Conservation (phyloP, 768 basidiomycete genomes). For the Pholiota conissans region DNA sequence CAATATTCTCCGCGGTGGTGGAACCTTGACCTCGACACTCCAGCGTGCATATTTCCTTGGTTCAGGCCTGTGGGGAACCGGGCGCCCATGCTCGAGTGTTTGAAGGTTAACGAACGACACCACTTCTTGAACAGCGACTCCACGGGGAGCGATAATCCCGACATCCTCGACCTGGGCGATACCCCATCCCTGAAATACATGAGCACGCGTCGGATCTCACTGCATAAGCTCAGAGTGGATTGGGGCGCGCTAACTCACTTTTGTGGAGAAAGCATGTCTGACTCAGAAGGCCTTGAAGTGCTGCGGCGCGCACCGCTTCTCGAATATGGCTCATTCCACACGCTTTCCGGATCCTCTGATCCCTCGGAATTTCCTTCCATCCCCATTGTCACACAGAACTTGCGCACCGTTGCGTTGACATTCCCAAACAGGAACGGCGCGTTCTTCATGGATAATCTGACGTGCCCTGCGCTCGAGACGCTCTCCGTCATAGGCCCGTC, state of each 20-base stretch:
- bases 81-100: background rate
- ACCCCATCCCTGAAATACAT: slow-evolving; percentile 1
- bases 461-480: background rate
- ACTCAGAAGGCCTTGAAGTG: background rate
- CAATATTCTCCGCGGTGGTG: slow-evolving; percentile 4
- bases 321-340: background rate
- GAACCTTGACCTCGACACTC: background rate
- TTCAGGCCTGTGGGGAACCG: background rate
- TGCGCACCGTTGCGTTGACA: background rate
- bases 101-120: background rate
- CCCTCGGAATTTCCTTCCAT: background rate
- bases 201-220: background rate
- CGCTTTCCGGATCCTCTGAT: background rate
- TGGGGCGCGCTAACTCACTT: background rate
- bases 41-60: slow-evolving; percentile 1
- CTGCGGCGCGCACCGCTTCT: background rate
- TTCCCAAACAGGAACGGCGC: background rate
- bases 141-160: background rate
- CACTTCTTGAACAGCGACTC: background rate
- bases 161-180: background rate
- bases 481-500: background rate
- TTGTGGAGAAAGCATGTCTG: background rate
- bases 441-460: background rate
- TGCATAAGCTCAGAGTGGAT: background rate
- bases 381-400: background rate